A percentile compares a stretch with the other conserved stretches of the same genome.
These are phyloP conservation scores for Russula dissimulans DNA, from an alignment of 768 basidiomycete species.

Conservation along the genomic window DNA sequence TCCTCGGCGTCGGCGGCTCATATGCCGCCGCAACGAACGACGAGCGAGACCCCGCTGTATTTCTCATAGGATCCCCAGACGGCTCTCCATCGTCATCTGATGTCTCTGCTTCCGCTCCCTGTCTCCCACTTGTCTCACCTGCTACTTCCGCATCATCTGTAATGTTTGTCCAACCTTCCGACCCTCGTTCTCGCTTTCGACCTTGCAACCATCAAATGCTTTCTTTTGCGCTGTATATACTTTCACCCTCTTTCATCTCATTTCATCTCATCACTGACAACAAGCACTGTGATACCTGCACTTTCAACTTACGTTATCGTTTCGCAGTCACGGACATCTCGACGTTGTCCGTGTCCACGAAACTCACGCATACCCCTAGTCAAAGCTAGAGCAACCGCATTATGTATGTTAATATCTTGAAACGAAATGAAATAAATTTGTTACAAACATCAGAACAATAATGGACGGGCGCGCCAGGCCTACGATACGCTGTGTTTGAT, in stretches of 20 bases:
- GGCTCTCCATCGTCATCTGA: not conserved
- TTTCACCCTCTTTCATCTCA: not conserved
- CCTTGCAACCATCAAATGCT: not conserved
- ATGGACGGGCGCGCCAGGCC: too few relatives aligned
- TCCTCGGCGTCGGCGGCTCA: not conserved
- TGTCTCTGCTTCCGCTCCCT: not conserved
- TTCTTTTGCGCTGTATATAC: not conserved
- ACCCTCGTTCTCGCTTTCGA: not conserved
- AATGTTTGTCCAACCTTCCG: not conserved
- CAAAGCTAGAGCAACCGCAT: too few relatives aligned
- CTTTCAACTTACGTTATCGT: not conserved
- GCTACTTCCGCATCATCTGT: not conserved
- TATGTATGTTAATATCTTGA: not conserved
- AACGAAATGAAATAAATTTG: not conserved
- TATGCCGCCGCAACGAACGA: not conserved
- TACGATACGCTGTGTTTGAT: too few relatives aligned
- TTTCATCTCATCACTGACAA: not conserved
- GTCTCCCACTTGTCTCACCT: not conserved
- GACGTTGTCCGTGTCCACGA: not conserved
- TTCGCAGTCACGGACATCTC: not conserved
- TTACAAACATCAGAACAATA: not conserved
- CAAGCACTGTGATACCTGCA: constrained; percentile 4
- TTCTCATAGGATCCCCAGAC: not conserved
- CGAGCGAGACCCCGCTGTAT: not conserved
- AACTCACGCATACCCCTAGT: not conserved